Evolutionary conservation across 2,329 filamentous ascomycete genomes (phyloP).

Genomic region (Fulvia fulva): DNA sequence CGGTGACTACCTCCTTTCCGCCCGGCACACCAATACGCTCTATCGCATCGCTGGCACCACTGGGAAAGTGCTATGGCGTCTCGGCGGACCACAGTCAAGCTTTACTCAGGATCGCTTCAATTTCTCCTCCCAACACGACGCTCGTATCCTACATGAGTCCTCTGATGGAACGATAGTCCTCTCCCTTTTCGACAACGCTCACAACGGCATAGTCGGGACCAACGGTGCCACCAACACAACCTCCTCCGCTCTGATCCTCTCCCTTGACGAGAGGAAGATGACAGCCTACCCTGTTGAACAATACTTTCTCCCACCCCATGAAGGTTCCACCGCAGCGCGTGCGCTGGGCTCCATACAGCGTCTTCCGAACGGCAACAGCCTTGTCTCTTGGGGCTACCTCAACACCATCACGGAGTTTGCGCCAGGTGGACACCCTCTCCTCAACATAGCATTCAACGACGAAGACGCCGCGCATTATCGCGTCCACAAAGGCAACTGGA

Average conservation of each 20-base stretch:
- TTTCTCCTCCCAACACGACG: constrained; percentile 17
- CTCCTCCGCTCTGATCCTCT: constrained; percentile 1
- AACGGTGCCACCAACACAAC: not conserved
- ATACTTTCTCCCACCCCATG: not conserved
- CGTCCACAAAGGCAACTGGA: constrained; percentile 1
- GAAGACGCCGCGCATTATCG: not conserved
- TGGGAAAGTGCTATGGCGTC: constrained; percentile 36
- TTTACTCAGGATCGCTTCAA: constrained; percentile 7
- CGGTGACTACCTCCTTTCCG: constrained; percentile 39
- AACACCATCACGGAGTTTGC: not conserved
- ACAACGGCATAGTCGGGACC: not conserved
- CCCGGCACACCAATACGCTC: constrained; percentile 36
- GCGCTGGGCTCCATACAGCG: constrained; percentile 28
- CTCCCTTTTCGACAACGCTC: constrained; percentile 13
- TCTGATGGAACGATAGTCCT: constrained; percentile 1
- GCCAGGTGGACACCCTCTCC: not conserved
- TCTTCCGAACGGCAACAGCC: constrained; percentile 34
- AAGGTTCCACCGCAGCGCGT: not conserved
- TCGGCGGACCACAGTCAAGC: constrained; percentile 30
- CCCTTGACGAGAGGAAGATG: not conserved
- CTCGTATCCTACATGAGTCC: not conserved
- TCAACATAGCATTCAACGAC: not conserved
- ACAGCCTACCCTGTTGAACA: not conserved
- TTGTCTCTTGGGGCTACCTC: constrained; percentile 12
- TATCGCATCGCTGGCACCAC: constrained; percentile 35